Conservation (phyloP, 1,284 basidiomycete species). For the Cystobasidium slooffiae region DNA sequence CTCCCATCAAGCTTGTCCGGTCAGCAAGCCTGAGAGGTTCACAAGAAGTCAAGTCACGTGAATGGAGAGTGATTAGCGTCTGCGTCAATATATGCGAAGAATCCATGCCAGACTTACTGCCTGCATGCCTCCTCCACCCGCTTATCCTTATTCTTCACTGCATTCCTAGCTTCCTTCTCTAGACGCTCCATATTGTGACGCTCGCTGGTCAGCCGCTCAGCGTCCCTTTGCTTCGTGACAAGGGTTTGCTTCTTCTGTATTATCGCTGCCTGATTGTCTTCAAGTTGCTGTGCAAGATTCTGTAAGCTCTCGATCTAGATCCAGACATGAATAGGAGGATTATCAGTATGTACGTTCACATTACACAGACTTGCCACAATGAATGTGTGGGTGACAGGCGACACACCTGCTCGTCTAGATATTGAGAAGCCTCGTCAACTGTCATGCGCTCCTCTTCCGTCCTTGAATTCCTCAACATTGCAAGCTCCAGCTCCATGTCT, state of each 20-base stretch:
- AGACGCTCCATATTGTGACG: constrained; percentile 26
- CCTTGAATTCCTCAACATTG: constrained; percentile 37
- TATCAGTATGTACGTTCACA: constrained; percentile 33
- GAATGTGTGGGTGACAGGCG: constrained; percentile 18
- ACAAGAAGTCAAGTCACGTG: constrained; percentile 15
- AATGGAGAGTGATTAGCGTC: not conserved
- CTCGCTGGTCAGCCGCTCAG: constrained; percentile 21
- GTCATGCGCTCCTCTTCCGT: constrained; percentile 50
- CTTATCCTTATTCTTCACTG: constrained; percentile 49
- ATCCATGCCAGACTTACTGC: constrained; percentile 43
- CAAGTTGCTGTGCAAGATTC: constrained; percentile 44
- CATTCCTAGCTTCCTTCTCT: constrained; percentile 45
- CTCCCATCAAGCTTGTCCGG: constrained; percentile 20
- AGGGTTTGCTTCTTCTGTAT: constrained; percentile 41
- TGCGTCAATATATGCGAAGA: not conserved
- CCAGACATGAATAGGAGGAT: constrained; percentile 26
- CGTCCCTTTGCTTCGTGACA: constrained; percentile 18
- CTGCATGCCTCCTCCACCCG: constrained; percentile 50
- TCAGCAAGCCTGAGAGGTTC: constrained; percentile 31
- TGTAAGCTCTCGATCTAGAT: constrained; percentile 48
- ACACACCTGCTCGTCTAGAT: constrained; percentile 47
- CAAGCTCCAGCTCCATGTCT: constrained; percentile 43
- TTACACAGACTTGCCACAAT: constrained; percentile 16
- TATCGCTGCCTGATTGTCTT: constrained; percentile 45
- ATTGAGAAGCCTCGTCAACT: constrained; percentile 46